Evolutionary conservation across 176 grass and related monocot species (phyloP).

Genomic region (Aegilops speltoides): DNA sequence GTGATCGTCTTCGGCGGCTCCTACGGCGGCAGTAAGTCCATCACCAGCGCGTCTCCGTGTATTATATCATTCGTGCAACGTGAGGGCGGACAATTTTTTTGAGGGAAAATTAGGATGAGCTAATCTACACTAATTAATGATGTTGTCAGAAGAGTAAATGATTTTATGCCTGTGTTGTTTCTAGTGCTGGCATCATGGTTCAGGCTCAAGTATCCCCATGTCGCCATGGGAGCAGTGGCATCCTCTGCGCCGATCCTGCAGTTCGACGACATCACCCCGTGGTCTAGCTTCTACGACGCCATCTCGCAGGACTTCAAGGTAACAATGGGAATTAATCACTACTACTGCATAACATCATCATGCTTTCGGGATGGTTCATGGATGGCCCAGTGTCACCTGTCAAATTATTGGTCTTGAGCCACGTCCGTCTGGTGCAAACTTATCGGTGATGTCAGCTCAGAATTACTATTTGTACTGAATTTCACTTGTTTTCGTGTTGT

Average conservation of each 20-base stretch:
- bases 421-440: no score
- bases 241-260: slow-evolving; percentile 89
- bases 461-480: not conserved
- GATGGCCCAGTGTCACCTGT: not conserved
- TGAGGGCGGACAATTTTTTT: no score
- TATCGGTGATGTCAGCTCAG: not conserved
- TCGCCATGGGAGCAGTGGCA: slow-evolving; percentile 75
- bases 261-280: slow-evolving; percentile 70
- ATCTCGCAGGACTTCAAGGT: slow-evolving; percentile 91
- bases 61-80: no score
- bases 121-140: not conserved
- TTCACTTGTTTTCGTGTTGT: not conserved
- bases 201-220: slow-evolving; percentile 93
- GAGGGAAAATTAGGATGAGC: not conserved
- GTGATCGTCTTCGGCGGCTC: slow-evolving; percentile 92
- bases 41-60: not conserved
- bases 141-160: not conserved
- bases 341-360: not conserved
- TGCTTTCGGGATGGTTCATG: no score
- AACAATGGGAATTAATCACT: not conserved
- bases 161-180: not conserved
- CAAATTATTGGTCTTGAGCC: not conserved
- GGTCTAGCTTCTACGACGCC: slow-evolving; percentile 80
- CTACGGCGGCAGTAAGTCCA: slow-evolving; percentile 78
- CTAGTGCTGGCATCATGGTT: slow-evolving; percentile 91